Base-by-base conservation (phyloP, 2,329 filamentous ascomycete species). In the Helotiales sp. region DNA sequence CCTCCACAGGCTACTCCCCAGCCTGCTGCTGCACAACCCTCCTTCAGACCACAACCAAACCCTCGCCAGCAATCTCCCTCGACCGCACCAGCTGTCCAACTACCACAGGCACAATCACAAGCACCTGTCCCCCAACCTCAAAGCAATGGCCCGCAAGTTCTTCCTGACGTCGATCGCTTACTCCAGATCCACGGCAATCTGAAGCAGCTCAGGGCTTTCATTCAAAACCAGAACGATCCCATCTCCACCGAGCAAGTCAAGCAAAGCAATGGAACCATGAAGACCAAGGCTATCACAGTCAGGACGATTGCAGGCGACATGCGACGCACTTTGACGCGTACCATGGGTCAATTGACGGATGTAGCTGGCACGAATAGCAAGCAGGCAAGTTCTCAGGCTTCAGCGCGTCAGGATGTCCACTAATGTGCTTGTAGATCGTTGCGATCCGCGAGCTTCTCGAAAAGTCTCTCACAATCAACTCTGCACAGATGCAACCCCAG, bases 251-350 rank as follows among this genome's bases (percentile, higher is more conserved):
- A 30, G 22, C 50, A 58, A 52, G 55, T 57, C 28, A 26, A 49
- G 24, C 60, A 55, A 6, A 32, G 52, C 37, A 24, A 43, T 22
- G 34, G 47, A 28, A 57, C 61, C 11, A 57, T 57, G 28, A 43
- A 55, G 17, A 13, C 24, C 24, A 28, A 43, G n/a, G 20, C 20
- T 24, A 45, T 55, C n/a, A 78, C 75, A 1, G 79, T 93, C 30
- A 93, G 92, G 77, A 82, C 84, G 61, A 84, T 86, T 40, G 85
- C 93, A 75, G 90, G 91, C 37, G 87, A 93, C 63, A 88, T 92
- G 83, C 85, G 92, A 47, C 84, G 92, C 66, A 86, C 89, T 49
- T 88, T 96, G 62, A 86, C 86, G 45, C 91, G 90, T 73, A 88
- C 85, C 20, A 85, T 95, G 63, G 92, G 93, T 6, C 92, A 96